Percentiles rank a stretch among this genome's conserved stretches.
Conservation (phyloP, 345 rosid species). For the Aquilaria malaccensis region DNA sequence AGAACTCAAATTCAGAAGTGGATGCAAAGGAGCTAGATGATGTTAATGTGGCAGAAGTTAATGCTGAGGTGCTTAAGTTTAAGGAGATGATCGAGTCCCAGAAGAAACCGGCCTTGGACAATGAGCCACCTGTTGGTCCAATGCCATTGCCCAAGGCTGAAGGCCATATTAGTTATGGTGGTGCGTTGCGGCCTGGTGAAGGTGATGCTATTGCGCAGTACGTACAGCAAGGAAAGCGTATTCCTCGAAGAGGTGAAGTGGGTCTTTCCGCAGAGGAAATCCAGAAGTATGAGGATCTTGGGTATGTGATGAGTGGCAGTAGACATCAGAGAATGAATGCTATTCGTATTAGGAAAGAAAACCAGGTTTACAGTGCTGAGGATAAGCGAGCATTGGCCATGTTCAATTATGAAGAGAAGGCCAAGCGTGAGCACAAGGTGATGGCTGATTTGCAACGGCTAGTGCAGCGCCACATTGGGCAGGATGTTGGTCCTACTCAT, state of each 20-base stretch:
- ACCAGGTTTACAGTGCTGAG: constrained; percentile 98
- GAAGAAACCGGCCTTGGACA: constrained; percentile 62
- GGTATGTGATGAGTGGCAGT: constrained; percentile 98
- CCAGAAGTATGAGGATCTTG: constrained; percentile 83
- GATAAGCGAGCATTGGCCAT: constrained; percentile 94
- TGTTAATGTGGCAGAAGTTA: constrained; percentile 34
- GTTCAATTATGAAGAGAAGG: constrained; percentile 98
- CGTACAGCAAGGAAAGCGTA: constrained; percentile 98
- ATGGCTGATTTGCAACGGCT: constrained; percentile 93
- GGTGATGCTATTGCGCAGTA: constrained; percentile 99
- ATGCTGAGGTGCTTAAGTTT: constrained; percentile 60
- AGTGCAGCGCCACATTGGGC: constrained; percentile 93
- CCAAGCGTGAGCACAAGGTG: constrained; percentile 95
- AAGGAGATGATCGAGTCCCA: constrained; percentile 78
- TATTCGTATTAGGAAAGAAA: constrained; percentile 98
- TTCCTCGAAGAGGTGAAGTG: constrained; percentile 99
- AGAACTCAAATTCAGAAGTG: constrained; percentile 29
- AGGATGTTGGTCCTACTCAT: constrained; percentile 92
- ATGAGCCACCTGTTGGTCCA: constrained; percentile 78
- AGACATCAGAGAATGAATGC: constrained; percentile 99
- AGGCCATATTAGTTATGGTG: constrained; percentile 97
- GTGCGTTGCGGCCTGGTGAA: constrained; percentile 98
- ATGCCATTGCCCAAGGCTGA: constrained; percentile 88
- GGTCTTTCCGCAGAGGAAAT: constrained; percentile 98
- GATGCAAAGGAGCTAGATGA: constrained; percentile 43